Base-by-base conservation (phyloP, 179 eudicot genomes). In the Dionaea muscipula region DNA sequence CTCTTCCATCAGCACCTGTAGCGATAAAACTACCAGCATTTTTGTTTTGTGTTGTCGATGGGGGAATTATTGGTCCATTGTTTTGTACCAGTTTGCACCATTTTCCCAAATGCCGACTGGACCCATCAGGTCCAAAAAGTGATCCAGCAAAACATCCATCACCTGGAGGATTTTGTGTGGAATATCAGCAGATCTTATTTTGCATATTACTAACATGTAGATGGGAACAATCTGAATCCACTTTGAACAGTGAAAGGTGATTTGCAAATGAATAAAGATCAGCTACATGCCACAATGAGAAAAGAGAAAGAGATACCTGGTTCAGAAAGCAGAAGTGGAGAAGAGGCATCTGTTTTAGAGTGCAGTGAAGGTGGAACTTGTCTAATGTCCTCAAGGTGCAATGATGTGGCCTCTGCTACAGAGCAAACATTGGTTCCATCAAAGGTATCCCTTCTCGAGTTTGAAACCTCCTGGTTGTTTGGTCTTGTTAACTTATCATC, bases 1-100 rank as follows among this genome's bases (percentile, higher is more conserved):
- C 98, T 69, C 87, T 80, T 31, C 95, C 98, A 62, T 91, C 95
- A 56, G 91, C 86, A 49, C 98, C 95, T 39, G 70, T 80, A 46
- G 88, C 70, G 51, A 91, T 84, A 64, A 91, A 69, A 62, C 73
- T 63, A 46, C 77, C 77, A 43, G 71, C 12, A 39, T n/a, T 63
- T 62, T 68, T 46, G 55, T 47, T 67, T 75, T 70, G 78, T 15
- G 27, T 52, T 35, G 59, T 37, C 0, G 2, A 48, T 19, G 69
- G 40, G 17, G 67, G 40, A 11, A 39, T 26, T 22, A 15, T 36
- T 19, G 71, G 55, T 27, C 57, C 73, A 39, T 73, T 80, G 64
- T 60, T 68, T 61, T 75, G 83, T 56, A 47, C 63, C 55, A 84
- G 68, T 70, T 83, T 91, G 76, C 94, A 81, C 83, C 87, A 76